These are phyloP conservation scores for Aristolochia fimbriata DNA, from an alignment of 164 flowering plant species.

Conservation along the genomic window DNA sequence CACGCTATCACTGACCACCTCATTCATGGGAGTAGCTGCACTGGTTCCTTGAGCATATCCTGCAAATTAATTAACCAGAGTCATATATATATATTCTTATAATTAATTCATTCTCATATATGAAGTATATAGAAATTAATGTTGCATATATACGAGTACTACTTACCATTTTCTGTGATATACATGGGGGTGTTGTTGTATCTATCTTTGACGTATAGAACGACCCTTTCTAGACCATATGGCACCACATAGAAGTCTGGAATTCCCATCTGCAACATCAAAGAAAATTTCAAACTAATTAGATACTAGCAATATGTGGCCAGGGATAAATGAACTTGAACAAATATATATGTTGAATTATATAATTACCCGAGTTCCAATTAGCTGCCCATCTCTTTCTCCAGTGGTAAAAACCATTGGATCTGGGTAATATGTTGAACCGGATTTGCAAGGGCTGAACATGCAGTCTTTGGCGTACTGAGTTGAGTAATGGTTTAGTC, in stretches of 20 bases:
- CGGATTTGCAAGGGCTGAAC: not conserved
- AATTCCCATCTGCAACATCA: not conserved
- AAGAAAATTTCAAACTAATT: not conserved
- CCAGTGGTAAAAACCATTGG: not conserved
- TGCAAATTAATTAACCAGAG: not conserved
- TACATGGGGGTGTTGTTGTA: conserved; percentile 18
- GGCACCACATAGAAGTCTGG: not conserved
- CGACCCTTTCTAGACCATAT: not conserved
- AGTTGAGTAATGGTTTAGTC: conserved; percentile 13
- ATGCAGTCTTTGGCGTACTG: conserved; percentile 15
- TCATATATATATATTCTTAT: too few species aligned
- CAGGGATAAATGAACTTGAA: too few species aligned
- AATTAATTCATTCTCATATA: too few species aligned
- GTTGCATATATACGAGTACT: too few species aligned
- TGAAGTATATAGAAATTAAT: too few species aligned
- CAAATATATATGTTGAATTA: too few species aligned
- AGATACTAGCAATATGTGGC: not conserved
- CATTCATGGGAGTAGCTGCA: not conserved
- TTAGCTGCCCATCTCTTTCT: conserved; percentile 11
- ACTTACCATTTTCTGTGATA: conserved; percentile 22
- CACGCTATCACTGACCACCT: conserved; percentile 3
- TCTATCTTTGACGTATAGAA: conserved; percentile 5
- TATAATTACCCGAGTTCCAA: conserved; percentile 11
- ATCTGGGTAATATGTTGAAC: not conserved
- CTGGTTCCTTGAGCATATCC: conserved; percentile 1